Percentiles rank a stretch among this genome's conserved stretches.
These are phyloP conservation scores for Ophiocordyceps camponoti-saundersi DNA, from an alignment of 2,329 filamentous ascomycete genomes.

Conservation along the genomic window DNA sequence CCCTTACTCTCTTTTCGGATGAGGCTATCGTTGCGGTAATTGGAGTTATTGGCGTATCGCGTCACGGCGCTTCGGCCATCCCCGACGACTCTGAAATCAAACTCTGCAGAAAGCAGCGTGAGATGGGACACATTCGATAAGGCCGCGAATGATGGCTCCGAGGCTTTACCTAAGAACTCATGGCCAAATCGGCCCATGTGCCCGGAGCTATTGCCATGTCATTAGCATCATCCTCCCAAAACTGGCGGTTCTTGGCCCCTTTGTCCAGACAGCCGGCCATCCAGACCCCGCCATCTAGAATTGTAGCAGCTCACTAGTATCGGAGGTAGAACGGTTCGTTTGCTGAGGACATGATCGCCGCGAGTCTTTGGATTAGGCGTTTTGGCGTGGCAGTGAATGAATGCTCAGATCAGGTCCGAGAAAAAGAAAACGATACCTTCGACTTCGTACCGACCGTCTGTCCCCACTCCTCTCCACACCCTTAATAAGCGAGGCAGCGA, in stretches of 20 bases:
- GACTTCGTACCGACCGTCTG: too few relatives aligned
- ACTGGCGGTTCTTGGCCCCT: too few relatives aligned
- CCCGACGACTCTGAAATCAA: conserved; percentile 83
- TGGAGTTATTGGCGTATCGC: conserved; percentile 97
- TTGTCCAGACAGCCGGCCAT: too few relatives aligned
- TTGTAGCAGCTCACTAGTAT: conserved; percentile 61
- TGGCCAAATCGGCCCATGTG: conserved; percentile 96
- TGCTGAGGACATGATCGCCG: conserved; percentile 37
- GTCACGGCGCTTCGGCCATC: conserved; percentile 88
- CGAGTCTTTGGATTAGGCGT: background rate
- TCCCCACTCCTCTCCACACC: too few relatives aligned
- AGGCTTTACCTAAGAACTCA: conserved; percentile 71
- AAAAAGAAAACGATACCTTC: background rate
- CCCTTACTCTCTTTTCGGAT: conserved; percentile 96
- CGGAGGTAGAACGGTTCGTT: conserved; percentile 86
- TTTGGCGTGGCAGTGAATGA: too few relatives aligned
- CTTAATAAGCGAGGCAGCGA: background rate
- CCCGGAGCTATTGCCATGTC: conserved; percentile 23
- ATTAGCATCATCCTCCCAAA: too few relatives aligned
- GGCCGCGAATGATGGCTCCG: background rate
- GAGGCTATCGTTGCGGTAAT: conserved; percentile 95
- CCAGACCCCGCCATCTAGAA: too few relatives aligned
- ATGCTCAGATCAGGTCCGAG: background rate
- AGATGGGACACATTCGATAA: background rate
- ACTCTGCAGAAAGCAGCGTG: conserved; percentile 42